Evolutionary conservation across 2,329 filamentous ascomycete genomes (phyloP), one percentile per base, ranked within the genome.

Genomic region (Fusarium sp.): DNA sequence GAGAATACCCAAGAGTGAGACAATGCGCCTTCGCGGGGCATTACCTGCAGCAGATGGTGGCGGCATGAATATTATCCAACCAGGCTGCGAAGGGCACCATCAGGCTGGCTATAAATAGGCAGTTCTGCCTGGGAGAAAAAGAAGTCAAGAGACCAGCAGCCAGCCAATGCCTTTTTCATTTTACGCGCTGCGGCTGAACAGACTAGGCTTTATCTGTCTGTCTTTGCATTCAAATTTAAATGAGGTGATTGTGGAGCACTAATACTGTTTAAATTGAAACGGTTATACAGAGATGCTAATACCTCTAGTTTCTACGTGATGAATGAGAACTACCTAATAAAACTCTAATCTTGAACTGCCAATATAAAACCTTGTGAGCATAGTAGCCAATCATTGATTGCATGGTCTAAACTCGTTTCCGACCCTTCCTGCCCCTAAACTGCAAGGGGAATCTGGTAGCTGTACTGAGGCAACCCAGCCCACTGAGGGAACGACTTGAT

Each of bases 401-500:
- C 6, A 22, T 43, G n/a, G n/a, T 22, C 41, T 13, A 14, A 8
- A 0, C 11, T 13, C 39, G n/a, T 41, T 6, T 41, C 11, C n/a
- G 3, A 20, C n/a, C 20, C 39, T 10, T 20, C 6, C 5, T 43
- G 6, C 13, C 39, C 39, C 9, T 24, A 61, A 33, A 45, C 58
- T 9, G 59, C n/a, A 7, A 62, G 39, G 11, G 59, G 59, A 50
- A 62, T 5, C 59, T 62, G 59, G 31, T 62, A 62, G 7, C 59
- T 50, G 2, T 52, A 62, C 43, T 62, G n/a, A 9, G 59, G 43
- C 10, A 62, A 11, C 2, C 59, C 43, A 20, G 43, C 41, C 43
- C 59, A 62, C 43, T 62, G 59, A 1, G 31, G 59, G 27, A 35
- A 68, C 10, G 68, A 65, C 13, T 63, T 71, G 24, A 57, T 22